phyloP scores from a whole-genome alignment of 768 basidiomycete species.

The Phlegmacium glaucopus region DNA sequence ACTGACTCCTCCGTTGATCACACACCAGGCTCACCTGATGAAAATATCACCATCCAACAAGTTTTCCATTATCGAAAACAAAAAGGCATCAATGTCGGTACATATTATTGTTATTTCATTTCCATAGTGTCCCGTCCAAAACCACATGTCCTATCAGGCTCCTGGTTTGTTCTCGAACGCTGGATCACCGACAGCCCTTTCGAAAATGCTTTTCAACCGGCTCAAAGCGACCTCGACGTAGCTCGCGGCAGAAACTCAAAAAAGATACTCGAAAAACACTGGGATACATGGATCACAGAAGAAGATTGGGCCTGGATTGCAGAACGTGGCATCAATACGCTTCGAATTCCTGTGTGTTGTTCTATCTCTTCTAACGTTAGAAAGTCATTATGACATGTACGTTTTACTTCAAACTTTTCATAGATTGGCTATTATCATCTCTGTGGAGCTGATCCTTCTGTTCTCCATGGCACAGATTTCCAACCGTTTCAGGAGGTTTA shows the following conservation, averaged over 20 bases:
- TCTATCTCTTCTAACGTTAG: slow-evolving; percentile 15
- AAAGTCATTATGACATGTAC: neutral
- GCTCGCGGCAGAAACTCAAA: slow-evolving; percentile 53
- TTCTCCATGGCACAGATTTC: slow-evolving; percentile 67
- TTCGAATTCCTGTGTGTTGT: slow-evolving; percentile 52
- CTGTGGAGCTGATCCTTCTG: slow-evolving; percentile 52
- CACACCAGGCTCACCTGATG: no score
- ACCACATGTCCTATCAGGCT: slow-evolving; percentile 40
- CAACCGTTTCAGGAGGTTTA: slow-evolving; percentile 45
- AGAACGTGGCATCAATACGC: slow-evolving; percentile 54
- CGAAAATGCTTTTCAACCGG: slow-evolving; percentile 45
- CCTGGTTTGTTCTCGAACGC: slow-evolving; percentile 76
- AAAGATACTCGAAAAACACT: slow-evolving; percentile 57
- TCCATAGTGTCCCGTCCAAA: neutral
- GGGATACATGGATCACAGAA: slow-evolving; percentile 69
- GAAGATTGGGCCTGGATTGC: slow-evolving; percentile 64
- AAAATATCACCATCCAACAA: no score
- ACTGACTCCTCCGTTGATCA: no score
- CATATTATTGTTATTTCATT: slow-evolving; percentile 1
- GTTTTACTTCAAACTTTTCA: neutral
- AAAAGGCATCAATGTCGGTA: slow-evolving; percentile 80
- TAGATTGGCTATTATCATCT: slow-evolving; percentile 77
- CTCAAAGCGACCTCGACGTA: slow-evolving; percentile 68
- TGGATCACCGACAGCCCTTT: slow-evolving; percentile 72
- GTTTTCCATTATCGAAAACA: slow-evolving; percentile 65